Percentiles rank a stretch among this genome's conserved stretches.
Conservation (phyloP, 2,329 filamentous ascomycete genomes). For the Penicillium concentricum region DNA sequence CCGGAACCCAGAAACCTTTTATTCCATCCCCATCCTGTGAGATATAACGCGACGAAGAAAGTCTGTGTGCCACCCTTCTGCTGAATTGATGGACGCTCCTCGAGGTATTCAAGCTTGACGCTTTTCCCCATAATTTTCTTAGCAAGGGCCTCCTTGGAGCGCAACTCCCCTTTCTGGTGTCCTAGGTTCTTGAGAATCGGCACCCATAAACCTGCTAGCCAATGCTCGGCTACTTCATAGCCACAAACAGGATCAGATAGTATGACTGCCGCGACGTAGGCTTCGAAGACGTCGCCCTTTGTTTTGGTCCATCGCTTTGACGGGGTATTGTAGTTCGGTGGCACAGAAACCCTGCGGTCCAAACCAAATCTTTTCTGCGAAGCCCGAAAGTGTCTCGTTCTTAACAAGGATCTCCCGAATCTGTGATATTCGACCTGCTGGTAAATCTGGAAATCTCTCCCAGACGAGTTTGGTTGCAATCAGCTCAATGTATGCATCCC, state of each 20-base stretch:
- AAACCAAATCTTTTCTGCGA: slow-evolving; percentile 69
- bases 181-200: slow-evolving; percentile 53
- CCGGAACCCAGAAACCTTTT: slow-evolving; percentile 47
- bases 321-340: slow-evolving; percentile 45
- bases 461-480: slow-evolving; percentile 74
- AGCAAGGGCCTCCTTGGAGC: slow-evolving; percentile 55
- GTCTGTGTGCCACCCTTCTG: slow-evolving; percentile 39
- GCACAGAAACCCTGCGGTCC: slow-evolving; percentile 62
- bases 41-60: slow-evolving; percentile 48
- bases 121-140: slow-evolving; percentile 57
- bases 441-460: slow-evolving; percentile 64
- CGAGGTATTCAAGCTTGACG: slow-evolving; percentile 61
- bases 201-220: slow-evolving; percentile 75
- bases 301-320: slow-evolving; percentile 66
- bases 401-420: slow-evolving; percentile 76
- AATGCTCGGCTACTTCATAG: slow-evolving; percentile 60
- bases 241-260: slow-evolving; percentile 65
- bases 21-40: slow-evolving; percentile 49
- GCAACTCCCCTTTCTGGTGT: slow-evolving; percentile 30
- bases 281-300: slow-evolving; percentile 84
- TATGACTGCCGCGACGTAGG: slow-evolving; percentile 79
- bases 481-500: slow-evolving; percentile 80
- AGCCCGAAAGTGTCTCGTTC: slow-evolving; percentile 73
- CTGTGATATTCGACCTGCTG: slow-evolving; percentile 69
- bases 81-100: slow-evolving; percentile 38